These are phyloP conservation scores for Sporisorium scitamineum DNA, from an alignment of 1,284 basidiomycete genomes.

Conservation along the genomic window DNA sequence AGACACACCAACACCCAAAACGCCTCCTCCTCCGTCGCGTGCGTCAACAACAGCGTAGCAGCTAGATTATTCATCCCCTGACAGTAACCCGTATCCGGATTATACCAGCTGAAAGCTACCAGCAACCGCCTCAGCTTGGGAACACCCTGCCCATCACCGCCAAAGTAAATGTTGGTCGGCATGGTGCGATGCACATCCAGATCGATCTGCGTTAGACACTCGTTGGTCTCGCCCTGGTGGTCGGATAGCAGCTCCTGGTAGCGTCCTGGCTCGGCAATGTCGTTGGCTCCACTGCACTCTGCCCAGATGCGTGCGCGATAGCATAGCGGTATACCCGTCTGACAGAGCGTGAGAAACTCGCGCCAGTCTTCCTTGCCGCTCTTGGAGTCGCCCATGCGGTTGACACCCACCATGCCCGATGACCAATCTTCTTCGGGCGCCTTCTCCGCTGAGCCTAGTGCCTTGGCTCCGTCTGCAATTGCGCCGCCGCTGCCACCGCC, in stretches of 20 bases:
- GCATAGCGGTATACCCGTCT: constrained; percentile 86
- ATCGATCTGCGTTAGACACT: constrained; percentile 86
- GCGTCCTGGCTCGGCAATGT: constrained; percentile 89
- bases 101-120: constrained; percentile 85
- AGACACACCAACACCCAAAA: constrained; percentile 95
- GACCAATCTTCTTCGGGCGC: constrained; percentile 56
- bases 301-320: constrained; percentile 87
- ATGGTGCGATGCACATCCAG: constrained; percentile 84
- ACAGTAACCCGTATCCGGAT: constrained; percentile 70
- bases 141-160: constrained; percentile 92
- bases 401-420: constrained; percentile 80
- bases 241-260: constrained; percentile 83
- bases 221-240: constrained; percentile 73
- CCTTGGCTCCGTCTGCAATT: constrained; percentile 29
- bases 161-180: constrained; percentile 96
- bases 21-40: constrained; percentile 93
- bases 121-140: constrained; percentile 89
- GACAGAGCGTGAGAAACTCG: constrained; percentile 82
- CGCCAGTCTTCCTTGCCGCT: constrained; percentile 79
- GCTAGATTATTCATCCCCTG: constrained; percentile 90
- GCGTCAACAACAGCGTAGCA: constrained; percentile 89
- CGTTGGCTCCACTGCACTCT: constrained; percentile 90
- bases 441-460: constrained; percentile 34
- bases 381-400: constrained; percentile 81
- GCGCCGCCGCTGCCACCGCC: constrained; percentile 12